These are phyloP conservation scores for Penicillium coprophilum DNA, from an alignment of 495 filamentous ascomycete genomes.

Conservation along the genomic window DNA sequence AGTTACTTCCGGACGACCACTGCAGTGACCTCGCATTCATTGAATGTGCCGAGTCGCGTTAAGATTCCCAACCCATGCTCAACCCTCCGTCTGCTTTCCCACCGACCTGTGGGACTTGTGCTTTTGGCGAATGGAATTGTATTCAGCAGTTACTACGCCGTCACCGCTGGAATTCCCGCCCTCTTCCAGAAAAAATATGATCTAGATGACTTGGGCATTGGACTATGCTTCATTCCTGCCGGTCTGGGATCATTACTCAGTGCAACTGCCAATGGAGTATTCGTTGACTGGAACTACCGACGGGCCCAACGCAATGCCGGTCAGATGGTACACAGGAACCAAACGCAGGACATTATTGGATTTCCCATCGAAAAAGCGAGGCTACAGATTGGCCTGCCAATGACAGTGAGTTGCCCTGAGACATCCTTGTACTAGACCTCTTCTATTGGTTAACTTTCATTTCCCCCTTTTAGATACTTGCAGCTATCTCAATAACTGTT, in stretches of 20 bases:
- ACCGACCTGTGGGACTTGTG: conserved; percentile 53
- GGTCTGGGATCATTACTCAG: conserved; percentile 61
- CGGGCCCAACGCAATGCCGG: conserved; percentile 27
- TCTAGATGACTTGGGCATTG: conserved; percentile 37
- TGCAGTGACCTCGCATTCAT: conserved; percentile 46
- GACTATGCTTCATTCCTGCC: conserved; percentile 38
- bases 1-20: conserved; percentile 36
- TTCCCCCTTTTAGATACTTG: conserved; percentile 17
- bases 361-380: conserved; percentile 48
- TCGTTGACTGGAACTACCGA: conserved; percentile 52
- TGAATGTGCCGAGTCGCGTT: conserved; percentile 35
- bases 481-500: conserved; percentile 13
- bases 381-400: conserved; percentile 41
- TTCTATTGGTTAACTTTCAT: not conserved
- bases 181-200: conserved; percentile 30
- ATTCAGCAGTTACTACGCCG: conserved; percentile 41
- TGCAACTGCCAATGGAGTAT: conserved; percentile 77
- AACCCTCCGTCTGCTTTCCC: conserved; percentile 50
- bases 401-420: conserved; percentile 21
- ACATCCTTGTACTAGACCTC: not conserved
- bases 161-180: conserved; percentile 34
- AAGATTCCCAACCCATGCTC: conserved; percentile 29
- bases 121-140: conserved; percentile 44
- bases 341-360: conserved; percentile 36
- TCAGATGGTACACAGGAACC: conserved; percentile 40